These are phyloP conservation scores for Cercospora sp. DNA, from an alignment of 2,329 filamentous ascomycete genomes.

Conservation along the genomic window DNA sequence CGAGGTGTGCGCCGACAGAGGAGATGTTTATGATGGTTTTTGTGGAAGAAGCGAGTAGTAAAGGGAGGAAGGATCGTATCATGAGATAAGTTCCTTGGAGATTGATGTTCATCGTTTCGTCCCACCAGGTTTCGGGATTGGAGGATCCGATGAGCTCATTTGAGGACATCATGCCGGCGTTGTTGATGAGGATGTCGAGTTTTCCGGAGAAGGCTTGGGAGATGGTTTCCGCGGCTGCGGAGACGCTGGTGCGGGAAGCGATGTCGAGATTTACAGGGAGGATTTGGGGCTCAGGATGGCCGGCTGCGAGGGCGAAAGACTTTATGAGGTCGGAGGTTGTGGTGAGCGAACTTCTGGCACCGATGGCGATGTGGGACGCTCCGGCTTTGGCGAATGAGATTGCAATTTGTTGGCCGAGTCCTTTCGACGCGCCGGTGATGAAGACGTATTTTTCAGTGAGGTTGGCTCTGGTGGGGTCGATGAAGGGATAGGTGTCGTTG, in stretches of 20 bases:
- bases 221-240: not conserved
- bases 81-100: not conserved
- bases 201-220: not conserved
- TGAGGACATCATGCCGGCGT: not conserved
- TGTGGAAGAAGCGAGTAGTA: not conserved
- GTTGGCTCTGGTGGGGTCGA: not conserved
- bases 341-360: not conserved
- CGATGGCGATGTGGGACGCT: not conserved
- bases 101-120: not conserved
- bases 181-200: not conserved
- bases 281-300: not conserved
- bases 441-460: not conserved
- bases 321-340: not conserved
- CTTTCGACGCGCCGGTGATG: not conserved
- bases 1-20: not conserved
- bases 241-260: not conserved
- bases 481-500: not conserved
- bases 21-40: not conserved
- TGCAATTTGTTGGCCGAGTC: not conserved
- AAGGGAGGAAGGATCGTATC: not conserved
- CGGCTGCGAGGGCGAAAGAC: not conserved
- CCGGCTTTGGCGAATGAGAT: not conserved
- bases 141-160: not conserved
- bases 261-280: not conserved
- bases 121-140: not conserved